phyloP scores from a whole-genome alignment of 352 stramenopile genomes.

The Phytopythium vexans region DNA sequence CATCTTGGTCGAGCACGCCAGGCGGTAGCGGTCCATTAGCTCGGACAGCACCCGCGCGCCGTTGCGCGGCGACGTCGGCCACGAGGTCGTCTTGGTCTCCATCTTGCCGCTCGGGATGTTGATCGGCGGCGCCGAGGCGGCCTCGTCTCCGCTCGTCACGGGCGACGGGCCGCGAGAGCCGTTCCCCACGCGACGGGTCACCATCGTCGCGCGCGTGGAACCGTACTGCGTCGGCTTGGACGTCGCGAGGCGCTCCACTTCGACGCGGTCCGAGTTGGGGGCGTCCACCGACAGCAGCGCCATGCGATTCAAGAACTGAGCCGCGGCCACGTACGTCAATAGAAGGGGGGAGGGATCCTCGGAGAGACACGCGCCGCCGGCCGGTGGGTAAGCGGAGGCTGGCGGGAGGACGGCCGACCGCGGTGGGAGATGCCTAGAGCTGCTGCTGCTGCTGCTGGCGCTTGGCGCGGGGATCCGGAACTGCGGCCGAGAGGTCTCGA shows the following conservation, averaged over 20 bases:
- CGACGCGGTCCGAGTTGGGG: constrained; percentile 3
- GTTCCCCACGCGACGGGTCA: constrained; percentile 13
- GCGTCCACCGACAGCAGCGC: constrained; percentile 8
- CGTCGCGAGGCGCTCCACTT: constrained; percentile 22
- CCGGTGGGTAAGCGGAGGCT: too few relatives aligned
- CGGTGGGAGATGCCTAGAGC: too few relatives aligned
- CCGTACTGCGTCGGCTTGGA: constrained; percentile 8
- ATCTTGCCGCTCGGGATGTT: constrained; percentile 7
- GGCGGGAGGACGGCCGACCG: too few relatives aligned
- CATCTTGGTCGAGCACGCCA: constrained; percentile 78
- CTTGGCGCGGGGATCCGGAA: too few relatives aligned
- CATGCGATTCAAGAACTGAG: background rate
- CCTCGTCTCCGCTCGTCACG: constrained; percentile 32
- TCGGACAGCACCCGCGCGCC: constrained; percentile 16
- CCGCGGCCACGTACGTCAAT: too few relatives aligned
- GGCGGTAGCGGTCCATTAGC: constrained; percentile 65
- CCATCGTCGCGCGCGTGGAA: constrained; percentile 7
- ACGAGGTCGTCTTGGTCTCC: constrained; percentile 10
- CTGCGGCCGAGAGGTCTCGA: too few relatives aligned
- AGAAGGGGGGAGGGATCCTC: too few relatives aligned
- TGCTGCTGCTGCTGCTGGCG: too few relatives aligned
- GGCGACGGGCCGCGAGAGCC: constrained; percentile 36
- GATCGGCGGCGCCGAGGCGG: constrained; percentile 3
- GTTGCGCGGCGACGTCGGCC: constrained; percentile 5
- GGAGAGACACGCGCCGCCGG: too few relatives aligned